These are phyloP conservation scores for Saccharomyces paradoxus DNA, from an alignment of 805 yeast genomes.

Conservation along the genomic window DNA sequence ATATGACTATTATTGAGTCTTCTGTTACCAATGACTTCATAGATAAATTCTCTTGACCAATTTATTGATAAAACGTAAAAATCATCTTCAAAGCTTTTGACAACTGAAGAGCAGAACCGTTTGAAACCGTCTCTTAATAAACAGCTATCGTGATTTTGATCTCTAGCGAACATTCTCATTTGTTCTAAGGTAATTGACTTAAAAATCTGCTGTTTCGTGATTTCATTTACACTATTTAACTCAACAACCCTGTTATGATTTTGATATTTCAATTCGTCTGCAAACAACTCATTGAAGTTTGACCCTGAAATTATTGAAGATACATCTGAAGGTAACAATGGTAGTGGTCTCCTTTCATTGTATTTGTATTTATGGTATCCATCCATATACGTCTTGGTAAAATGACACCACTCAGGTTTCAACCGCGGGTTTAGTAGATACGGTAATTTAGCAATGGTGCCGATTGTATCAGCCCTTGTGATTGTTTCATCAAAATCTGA, in stretches of 20 bases:
- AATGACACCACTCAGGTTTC: slow-evolving; percentile 23
- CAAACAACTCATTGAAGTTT: slow-evolving; percentile 11
- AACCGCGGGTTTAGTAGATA: slow-evolving; percentile 11
- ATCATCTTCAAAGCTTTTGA: slow-evolving; percentile 2
- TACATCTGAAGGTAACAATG: slow-evolving; percentile 2
- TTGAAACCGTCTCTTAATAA: slow-evolving; percentile 13
- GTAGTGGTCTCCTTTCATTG: slow-evolving; percentile 8
- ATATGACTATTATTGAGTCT: slow-evolving; percentile 7
- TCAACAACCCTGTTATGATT: slow-evolving; percentile 13
- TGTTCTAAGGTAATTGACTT: slow-evolving; percentile 12
- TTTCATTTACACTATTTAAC: slow-evolving; percentile 19
- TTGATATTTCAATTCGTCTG: slow-evolving; percentile 13
- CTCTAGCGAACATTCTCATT: slow-evolving; percentile 3
- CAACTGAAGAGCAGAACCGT: slow-evolving; percentile 1
- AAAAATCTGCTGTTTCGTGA: slow-evolving; percentile 13
- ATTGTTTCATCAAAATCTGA: slow-evolving; percentile 31
- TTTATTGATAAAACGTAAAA: slow-evolving; percentile 24
- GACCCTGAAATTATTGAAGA: slow-evolving; percentile 3
- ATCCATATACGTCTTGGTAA: slow-evolving; percentile 16
- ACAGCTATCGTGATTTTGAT: not conserved
- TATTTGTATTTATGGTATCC: slow-evolving; percentile 9
- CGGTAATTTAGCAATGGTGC: slow-evolving; percentile 18
- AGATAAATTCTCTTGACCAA: slow-evolving; percentile 27
- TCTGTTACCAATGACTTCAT: slow-evolving; percentile 9
- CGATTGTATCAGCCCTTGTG: slow-evolving; percentile 24